Evolutionary conservation across 2,329 filamentous ascomycete species (phyloP).

Genomic region (Stachybotrys echinatus): DNA sequence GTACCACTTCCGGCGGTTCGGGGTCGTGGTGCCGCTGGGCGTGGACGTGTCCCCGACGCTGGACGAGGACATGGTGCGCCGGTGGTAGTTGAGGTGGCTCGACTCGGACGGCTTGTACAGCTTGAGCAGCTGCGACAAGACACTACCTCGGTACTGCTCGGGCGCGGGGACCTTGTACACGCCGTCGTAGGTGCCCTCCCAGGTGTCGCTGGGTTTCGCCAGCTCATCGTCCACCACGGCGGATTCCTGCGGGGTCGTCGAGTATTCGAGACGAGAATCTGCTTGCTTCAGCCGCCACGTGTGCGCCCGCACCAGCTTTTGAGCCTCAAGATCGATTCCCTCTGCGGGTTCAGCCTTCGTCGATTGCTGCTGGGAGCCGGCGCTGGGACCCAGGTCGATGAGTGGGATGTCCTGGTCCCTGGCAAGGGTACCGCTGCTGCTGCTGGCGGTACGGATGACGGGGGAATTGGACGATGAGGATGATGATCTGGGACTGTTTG

Average conservation of each 20-base stretch:
- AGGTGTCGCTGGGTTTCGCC: constrained; percentile 23
- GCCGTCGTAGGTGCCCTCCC: constrained; percentile 34
- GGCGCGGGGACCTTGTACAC: constrained; percentile 35
- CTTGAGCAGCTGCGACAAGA: constrained; percentile 40
- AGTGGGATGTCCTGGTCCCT: neutral
- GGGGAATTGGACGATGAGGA: constrained; percentile 13
- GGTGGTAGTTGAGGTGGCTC: constrained; percentile 10
- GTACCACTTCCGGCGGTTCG: constrained; percentile 42
- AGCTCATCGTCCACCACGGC: constrained; percentile 6
- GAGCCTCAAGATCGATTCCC: neutral
- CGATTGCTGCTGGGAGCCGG: neutral
- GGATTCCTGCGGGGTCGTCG: constrained; percentile 8
- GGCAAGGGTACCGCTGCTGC: neutral
- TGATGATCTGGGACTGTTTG: neutral
- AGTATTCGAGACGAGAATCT: constrained; percentile 1
- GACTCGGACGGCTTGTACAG: constrained; percentile 36
- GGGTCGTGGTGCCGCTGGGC: constrained; percentile 32
- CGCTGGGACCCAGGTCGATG: neutral
- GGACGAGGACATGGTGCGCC: constrained; percentile 18
- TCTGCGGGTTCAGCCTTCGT: neutral
- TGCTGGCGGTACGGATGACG: neutral
- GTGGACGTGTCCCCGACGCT: constrained; percentile 21
- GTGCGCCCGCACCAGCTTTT: neutral
- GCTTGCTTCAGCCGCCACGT: neutral
- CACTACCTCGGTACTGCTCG: constrained; percentile 36